These are phyloP conservation scores for Silene uniflora DNA, from an alignment of 148 eudicot species.

Conservation along the genomic window DNA sequence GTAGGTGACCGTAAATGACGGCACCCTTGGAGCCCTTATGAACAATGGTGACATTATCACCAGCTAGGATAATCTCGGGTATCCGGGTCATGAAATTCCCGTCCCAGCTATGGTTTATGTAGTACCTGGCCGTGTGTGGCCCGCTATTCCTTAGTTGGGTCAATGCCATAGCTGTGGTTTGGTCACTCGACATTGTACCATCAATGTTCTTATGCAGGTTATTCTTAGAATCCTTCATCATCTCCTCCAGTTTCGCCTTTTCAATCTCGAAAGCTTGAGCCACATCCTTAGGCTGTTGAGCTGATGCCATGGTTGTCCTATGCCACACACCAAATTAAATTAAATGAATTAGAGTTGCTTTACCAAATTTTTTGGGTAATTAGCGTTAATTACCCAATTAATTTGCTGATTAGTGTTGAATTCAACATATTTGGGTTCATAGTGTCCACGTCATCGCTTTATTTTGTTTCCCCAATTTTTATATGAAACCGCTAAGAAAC, in stretches of 20 bases:
- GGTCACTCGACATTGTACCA: neutral
- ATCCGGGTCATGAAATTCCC: conserved; percentile 4
- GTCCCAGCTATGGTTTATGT: conserved; percentile 5
- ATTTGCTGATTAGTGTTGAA: no score
- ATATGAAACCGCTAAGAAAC: no score
- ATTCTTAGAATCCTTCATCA: conserved; percentile 2
- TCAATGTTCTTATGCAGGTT: neutral
- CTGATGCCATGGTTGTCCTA: neutral
- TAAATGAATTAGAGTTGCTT: no score
- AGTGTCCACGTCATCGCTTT: no score
- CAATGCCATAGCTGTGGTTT: conserved; percentile 4
- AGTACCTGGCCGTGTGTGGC: neutral
- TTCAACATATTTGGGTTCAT: no score
- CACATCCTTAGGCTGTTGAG: neutral
- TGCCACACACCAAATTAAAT: neutral
- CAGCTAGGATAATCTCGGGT: conserved; percentile 3
- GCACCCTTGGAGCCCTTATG: conserved; percentile 10
- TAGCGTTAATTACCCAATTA: no score
- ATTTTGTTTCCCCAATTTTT: no score
- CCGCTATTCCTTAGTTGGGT: neutral
- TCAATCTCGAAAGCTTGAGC: neutral
- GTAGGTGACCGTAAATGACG: conserved; percentile 1
- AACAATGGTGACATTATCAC: neutral
- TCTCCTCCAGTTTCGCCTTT: neutral
- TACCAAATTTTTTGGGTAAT: no score